Evolutionary conservation across 192 early-diverging fungal genomes (phyloP).

Genomic region (Oehlia diaphana): DNA sequence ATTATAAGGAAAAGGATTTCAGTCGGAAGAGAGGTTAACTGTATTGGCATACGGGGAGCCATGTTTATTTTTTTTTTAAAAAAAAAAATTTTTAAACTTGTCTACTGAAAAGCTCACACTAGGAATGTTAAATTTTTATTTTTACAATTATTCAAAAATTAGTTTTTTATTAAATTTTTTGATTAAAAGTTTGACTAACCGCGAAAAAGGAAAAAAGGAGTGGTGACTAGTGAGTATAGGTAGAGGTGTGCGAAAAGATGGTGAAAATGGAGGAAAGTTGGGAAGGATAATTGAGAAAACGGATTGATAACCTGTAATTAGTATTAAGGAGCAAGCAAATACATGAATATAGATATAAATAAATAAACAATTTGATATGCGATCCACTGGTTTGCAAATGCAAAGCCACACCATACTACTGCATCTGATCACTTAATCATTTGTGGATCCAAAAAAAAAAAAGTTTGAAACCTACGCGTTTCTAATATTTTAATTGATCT

Average conservation of each 20-base stretch:
- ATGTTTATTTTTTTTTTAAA: neutral
- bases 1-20: conserved; percentile 30
- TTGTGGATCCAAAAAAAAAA: too few relatives aligned
- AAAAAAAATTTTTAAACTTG: too few relatives aligned
- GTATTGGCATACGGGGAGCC: neutral
- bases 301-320: neutral
- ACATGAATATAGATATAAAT: too few relatives aligned
- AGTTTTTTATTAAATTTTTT: neutral
- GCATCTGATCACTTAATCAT: too few relatives aligned
- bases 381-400: too few relatives aligned
- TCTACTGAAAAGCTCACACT: too few relatives aligned
- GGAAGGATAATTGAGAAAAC: neutral
- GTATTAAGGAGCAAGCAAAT: too few relatives aligned
- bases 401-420: too few relatives aligned
- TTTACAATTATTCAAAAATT: neutral
- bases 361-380: too few relatives aligned
- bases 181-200: conserved; percentile 14
- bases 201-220: neutral
- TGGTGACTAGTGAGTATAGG: conserved; percentile 10
- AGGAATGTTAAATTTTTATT: neutral
- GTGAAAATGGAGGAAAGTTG: neutral
- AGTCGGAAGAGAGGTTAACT: conserved; percentile 23
- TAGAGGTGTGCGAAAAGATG: neutral
- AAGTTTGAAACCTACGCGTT: too few relatives aligned
- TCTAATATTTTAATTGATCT: too few relatives aligned